These are phyloP conservation scores for Fragosphaeria purpurea DNA, from an alignment of 2,329 filamentous ascomycete genomes.

Conservation along the genomic window DNA sequence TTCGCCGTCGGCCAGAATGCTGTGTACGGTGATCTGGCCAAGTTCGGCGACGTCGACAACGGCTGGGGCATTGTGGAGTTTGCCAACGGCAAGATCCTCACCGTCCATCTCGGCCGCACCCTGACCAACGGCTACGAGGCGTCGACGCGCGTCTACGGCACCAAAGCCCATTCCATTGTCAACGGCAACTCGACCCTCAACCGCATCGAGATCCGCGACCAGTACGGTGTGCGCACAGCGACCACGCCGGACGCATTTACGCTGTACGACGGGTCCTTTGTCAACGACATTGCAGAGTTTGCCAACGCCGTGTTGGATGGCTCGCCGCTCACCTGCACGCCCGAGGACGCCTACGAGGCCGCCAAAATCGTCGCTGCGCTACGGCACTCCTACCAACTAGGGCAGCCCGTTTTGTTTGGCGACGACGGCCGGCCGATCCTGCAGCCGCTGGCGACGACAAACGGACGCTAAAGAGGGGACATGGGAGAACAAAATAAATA, in stretches of 20 bases:
- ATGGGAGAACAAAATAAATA: neutral
- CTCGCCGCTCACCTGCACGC: conserved; percentile 5
- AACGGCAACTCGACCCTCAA: conserved; percentile 8
- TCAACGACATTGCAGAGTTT: conserved; percentile 7
- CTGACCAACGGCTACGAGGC: conserved; percentile 26
- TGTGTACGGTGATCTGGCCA: conserved; percentile 20
- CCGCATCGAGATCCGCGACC: conserved; percentile 7
- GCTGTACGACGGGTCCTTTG: conserved; percentile 4
- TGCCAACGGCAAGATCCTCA: conserved; percentile 25
- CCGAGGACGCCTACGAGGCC: conserved; percentile 7
- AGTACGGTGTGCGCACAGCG: conserved; percentile 7
- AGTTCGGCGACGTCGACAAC: conserved; percentile 22
- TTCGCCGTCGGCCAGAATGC: conserved; percentile 22
- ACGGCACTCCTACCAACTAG: conserved; percentile 16
- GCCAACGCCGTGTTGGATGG: conserved; percentile 4
- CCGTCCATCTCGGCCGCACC: conserved; percentile 23
- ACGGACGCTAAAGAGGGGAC: neutral
- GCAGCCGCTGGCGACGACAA: neutral
- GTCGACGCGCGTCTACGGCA: conserved; percentile 24
- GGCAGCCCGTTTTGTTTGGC: conserved; percentile 18
- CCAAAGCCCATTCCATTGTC: conserved; percentile 16
- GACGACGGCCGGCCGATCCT: conserved; percentile 13
- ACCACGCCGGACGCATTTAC: conserved; percentile 6
- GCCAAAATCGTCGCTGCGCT: conserved; percentile 8
- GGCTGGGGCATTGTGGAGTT: conserved; percentile 26